A percentile compares a stretch with the other conserved stretches of the same genome.
These are phyloP conservation scores for Conticribra guillardii DNA, from an alignment of 108 stramenopile species.

Conservation along the genomic window DNA sequence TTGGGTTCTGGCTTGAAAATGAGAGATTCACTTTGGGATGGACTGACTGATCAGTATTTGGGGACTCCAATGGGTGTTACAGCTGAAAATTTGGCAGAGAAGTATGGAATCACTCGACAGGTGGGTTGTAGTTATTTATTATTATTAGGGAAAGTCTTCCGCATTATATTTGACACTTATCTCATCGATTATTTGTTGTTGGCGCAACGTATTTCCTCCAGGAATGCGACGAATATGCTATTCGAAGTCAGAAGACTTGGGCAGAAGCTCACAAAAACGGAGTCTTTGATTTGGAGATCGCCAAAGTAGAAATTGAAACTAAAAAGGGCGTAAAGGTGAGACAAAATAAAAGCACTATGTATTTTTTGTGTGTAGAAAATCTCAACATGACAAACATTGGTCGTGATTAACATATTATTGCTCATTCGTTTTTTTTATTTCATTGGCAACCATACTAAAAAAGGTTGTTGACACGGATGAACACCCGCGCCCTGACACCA, in stretches of 20 bases:
- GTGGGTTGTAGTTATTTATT: conserved; percentile 35
- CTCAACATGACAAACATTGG: no score
- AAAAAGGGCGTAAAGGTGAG: conserved; percentile 78
- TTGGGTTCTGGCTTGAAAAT: conserved; percentile 85
- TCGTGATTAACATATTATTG: no score
- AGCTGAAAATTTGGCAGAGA: conserved; percentile 95
- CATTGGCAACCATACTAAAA: conserved; percentile 1
- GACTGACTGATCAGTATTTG: conserved; percentile 90
- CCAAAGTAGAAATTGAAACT: conserved; percentile 87
- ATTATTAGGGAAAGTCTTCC: not conserved
- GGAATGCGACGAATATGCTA: conserved; percentile 91
- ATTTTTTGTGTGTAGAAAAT: no score
- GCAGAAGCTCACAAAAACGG: conserved; percentile 73
- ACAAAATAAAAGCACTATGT: no score
- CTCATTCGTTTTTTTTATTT: not conserved
- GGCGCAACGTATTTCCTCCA: conserved; percentile 3
- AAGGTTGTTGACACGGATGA: conserved; percentile 89
- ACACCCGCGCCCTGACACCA: conserved; percentile 93
- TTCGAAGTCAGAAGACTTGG: conserved; percentile 90
- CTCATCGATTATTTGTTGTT: not conserved
- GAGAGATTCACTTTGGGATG: conserved; percentile 79
- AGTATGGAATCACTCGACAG: conserved; percentile 88
- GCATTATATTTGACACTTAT: not conserved
- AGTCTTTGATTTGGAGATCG: conserved; percentile 92
- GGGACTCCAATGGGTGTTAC: conserved; percentile 97